These are phyloP conservation scores for Sesbania bispinosa DNA, from an alignment of 306 rosid species.

Conservation along the genomic window DNA sequence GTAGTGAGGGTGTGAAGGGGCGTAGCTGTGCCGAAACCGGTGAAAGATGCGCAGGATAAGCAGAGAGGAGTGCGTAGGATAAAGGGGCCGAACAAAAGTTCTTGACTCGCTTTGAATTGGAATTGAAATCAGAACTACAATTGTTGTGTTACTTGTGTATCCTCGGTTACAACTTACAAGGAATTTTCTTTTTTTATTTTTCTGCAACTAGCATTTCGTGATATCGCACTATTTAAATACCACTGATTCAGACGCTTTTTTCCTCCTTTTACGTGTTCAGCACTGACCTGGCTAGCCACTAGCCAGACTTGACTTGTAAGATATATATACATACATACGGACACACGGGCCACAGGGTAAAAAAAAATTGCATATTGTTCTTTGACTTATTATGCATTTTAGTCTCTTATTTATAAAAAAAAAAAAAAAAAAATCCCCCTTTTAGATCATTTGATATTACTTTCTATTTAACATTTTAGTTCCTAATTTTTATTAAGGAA, in stretches of 20 bases:
- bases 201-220: not conserved
- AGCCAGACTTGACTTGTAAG: conserved; percentile 31
- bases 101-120: conserved; percentile 36
- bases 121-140: not conserved
- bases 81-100: conserved; percentile 13
- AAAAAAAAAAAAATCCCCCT: too few species aligned
- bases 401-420: too few species aligned
- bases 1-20: not conserved
- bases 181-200: too few species aligned
- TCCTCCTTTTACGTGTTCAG: conserved; percentile 9
- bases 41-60: conserved; percentile 44
- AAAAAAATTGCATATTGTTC: too few species aligned
- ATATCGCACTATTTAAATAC: not conserved
- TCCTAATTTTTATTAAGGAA: too few species aligned
- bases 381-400: too few species aligned
- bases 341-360: not conserved
- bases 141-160: not conserved
- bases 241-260: not conserved
- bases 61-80: conserved; percentile 47
- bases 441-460: too few species aligned
- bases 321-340: not conserved
- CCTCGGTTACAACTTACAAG: too few species aligned
- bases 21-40: conserved; percentile 29
- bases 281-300: conserved; percentile 29
- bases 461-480: too few species aligned